Conservation (phyloP, 208 protist genomes). For the Herpetomonas samuelpessoai region DNA sequence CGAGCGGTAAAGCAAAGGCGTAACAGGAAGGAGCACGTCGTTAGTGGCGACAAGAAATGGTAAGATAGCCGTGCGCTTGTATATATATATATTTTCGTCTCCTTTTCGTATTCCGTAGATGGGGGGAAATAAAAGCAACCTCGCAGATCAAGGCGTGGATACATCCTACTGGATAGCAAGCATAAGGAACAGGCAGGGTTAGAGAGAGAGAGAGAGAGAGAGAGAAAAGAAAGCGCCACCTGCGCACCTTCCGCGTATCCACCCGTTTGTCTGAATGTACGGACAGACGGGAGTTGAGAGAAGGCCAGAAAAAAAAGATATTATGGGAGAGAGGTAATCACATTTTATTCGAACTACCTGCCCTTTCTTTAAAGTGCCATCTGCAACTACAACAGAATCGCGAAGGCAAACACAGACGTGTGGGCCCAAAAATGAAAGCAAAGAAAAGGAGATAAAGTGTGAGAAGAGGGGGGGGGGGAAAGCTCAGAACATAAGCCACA, state of each 20-base stretch:
- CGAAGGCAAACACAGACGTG: no score
- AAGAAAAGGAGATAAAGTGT: neutral
- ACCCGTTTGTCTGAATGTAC: slow-evolving; percentile 3
- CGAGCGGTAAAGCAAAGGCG: no score
- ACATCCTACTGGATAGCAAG: slow-evolving; percentile 9
- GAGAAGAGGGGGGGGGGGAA: no score
- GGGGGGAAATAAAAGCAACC: no score
- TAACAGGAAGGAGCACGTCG: slow-evolving; percentile 1
- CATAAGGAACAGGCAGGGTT: slow-evolving; percentile 3
- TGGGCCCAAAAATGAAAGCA: neutral
- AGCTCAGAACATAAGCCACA: neutral
- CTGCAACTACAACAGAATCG: no score
- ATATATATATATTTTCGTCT: slow-evolving; percentile 20
- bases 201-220: slow-evolving; percentile 3
- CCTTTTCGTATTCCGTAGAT: no score
- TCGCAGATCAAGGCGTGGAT: no score
- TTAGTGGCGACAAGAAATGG: neutral
- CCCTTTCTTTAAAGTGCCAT: no score
- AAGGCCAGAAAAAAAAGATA: no score
- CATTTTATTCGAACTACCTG: no score
- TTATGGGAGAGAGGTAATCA: no score
- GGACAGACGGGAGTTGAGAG: slow-evolving; percentile 4
- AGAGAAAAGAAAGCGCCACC: slow-evolving; percentile 5
- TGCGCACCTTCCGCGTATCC: no score
- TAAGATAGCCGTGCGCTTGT: slow-evolving; percentile 8